Evolutionary conservation across 331 rosid genomes (phyloP).

Genomic region (Quercus tomentella): DNA sequence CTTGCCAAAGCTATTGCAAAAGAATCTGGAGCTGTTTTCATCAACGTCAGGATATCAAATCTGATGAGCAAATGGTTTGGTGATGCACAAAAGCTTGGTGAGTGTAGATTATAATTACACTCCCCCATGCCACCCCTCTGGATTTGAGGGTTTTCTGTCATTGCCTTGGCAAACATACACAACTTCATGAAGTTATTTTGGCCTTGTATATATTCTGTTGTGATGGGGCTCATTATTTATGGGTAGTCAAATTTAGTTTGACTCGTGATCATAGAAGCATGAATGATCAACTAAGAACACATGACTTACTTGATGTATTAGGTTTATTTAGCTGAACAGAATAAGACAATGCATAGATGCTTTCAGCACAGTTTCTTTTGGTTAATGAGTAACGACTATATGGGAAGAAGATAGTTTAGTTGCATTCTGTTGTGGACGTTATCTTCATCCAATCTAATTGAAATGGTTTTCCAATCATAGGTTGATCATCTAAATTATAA

Average conservation of each 20-base stretch:
- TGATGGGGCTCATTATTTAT: neutral
- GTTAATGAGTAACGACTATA: neutral
- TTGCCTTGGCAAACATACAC: neutral
- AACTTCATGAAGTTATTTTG: neutral
- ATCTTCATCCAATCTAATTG: neutral
- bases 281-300: neutral
- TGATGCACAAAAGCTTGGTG: conserved; percentile 98
- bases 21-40: conserved; percentile 95
- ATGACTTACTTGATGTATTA: neutral
- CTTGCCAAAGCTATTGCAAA: conserved; percentile 99
- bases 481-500: neutral
- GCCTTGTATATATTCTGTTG: neutral
- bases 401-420: neutral
- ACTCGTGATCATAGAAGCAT: neutral
- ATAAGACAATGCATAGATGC: neutral
- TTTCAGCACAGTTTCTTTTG: neutral
- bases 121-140: neutral
- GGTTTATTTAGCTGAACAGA: neutral
- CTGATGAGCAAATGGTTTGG: conserved; percentile 99
- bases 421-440: neutral
- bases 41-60: conserved; percentile 87
- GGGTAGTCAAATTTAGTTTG: neutral
- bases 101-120: conserved; percentile 25
- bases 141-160: neutral
- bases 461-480: neutral